phyloP scores from a whole-genome alignment of 139 green algal species.

The Astrephomene gubernaculifera region DNA sequence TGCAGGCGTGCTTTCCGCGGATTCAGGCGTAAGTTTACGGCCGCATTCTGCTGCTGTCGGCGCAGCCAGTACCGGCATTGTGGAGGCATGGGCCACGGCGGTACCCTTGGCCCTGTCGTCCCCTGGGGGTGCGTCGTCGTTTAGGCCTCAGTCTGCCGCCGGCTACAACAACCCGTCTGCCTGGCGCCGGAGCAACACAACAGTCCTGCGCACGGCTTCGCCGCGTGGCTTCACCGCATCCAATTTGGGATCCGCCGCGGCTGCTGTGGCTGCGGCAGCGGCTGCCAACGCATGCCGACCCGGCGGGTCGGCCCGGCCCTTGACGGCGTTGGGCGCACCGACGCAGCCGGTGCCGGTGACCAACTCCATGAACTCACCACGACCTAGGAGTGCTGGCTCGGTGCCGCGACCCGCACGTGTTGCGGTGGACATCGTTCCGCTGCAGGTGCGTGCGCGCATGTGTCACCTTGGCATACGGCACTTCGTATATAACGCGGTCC shows the following conservation, averaged over 20 bases:
- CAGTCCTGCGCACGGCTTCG: neutral
- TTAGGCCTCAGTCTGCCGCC: neutral
- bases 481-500: too few relatives aligned
- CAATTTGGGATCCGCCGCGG: neutral
- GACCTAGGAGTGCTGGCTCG: constrained; percentile 18
- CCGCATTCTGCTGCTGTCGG: neutral
- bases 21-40: neutral
- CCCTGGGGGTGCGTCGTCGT: neutral
- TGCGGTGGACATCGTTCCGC: constrained; percentile 26
- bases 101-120: constrained; percentile 14
- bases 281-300: neutral
- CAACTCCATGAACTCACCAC: too few relatives aligned
- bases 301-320: neutral
- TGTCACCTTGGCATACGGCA: too few relatives aligned
- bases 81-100: constrained; percentile 15
- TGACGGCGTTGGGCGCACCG: too few relatives aligned
- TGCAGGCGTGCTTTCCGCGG: neutral
- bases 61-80: too few relatives aligned
- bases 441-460: constrained; percentile 6
- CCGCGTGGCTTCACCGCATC: neutral
- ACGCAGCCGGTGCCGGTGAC: neutral
- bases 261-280: neutral
- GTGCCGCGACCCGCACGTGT: constrained; percentile 25
- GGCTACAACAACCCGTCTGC: constrained; percentile 28
- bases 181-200: constrained; percentile 10